These are phyloP conservation scores for Diaporthe destruens DNA, from an alignment of 2,329 filamentous ascomycete genomes.

Conservation along the genomic window DNA sequence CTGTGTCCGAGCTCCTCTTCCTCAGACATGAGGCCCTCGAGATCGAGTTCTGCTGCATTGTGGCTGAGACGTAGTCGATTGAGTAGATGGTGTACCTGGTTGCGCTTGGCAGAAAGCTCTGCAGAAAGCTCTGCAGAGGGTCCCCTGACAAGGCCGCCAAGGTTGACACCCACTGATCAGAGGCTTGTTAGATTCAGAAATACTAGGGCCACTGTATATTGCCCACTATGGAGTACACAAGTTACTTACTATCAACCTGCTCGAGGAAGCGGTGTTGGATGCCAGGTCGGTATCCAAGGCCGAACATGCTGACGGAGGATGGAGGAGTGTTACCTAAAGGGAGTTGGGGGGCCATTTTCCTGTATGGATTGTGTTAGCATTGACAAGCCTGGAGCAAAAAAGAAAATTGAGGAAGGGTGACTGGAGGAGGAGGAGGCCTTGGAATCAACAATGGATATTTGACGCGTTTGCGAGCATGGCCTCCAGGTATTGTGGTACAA, in stretches of 20 bases:
- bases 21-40: background rate
- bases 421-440: background rate
- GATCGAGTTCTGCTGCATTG: background rate
- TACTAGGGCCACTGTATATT: background rate
- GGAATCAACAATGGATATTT: background rate
- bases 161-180: background rate
- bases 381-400: background rate
- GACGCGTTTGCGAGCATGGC: background rate
- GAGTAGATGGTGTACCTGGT: background rate
- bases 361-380: background rate
- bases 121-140: too few relatives aligned
- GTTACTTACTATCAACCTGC: conserved; percentile 9
- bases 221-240: too few relatives aligned
- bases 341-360: background rate
- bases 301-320: background rate
- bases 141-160: background rate
- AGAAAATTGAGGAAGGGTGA: background rate
- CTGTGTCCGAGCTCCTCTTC: background rate
- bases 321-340: background rate
- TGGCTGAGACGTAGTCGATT: background rate
- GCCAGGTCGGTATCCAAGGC: background rate
- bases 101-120: background rate
- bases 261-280: background rate
- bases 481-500: background rate
- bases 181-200: background rate